Evolutionary conservation across 768 basidiomycete genomes (phyloP).

Genomic region (Cystofilobasidium capitatum): DNA sequence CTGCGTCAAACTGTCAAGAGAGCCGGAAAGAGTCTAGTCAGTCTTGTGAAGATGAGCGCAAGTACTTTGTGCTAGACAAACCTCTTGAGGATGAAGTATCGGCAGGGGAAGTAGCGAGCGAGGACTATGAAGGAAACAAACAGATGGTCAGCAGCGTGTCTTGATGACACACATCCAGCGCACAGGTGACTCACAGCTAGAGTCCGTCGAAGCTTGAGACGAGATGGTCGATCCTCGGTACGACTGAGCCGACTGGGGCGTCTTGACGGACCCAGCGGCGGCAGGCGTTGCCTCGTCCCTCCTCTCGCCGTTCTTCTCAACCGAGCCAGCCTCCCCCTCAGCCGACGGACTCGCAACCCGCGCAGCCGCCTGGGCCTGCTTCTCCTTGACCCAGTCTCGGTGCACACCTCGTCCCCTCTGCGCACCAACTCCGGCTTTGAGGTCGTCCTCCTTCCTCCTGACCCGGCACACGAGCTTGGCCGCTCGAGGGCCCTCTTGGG

Average conservation of each 20-base stretch:
- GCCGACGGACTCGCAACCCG: slow-evolving; percentile 2
- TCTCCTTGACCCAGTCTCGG: slow-evolving; percentile 63
- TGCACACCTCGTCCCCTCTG: slow-evolving; percentile 83
- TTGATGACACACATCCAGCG: not conserved
- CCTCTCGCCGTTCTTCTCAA: slow-evolving; percentile 3
- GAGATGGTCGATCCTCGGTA: slow-evolving; percentile 38
- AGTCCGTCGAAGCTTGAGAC: slow-evolving; percentile 71
- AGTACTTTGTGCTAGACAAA: not conserved
- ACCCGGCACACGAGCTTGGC: slow-evolving; percentile 73
- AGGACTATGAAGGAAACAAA: slow-evolving; percentile 43
- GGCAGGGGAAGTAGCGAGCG: slow-evolving; percentile 62
- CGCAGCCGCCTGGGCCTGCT: slow-evolving; percentile 40
- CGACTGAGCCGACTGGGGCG: slow-evolving; percentile 1
- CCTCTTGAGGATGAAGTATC: slow-evolving; percentile 63
- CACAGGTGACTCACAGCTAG: slow-evolving; percentile 45
- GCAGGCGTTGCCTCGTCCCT: not conserved
- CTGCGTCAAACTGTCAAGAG: slow-evolving; percentile 20
- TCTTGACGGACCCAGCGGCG: slow-evolving; percentile 16
- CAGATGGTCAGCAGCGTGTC: not conserved
- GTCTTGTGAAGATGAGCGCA: not conserved
- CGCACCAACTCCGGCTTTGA: slow-evolving; percentile 79
- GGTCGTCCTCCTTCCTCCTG: slow-evolving; percentile 69
- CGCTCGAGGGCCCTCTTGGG: slow-evolving; percentile 56
- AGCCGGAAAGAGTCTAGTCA: not conserved
- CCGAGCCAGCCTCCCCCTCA: not conserved